Base-by-base conservation (phyloP, 192 early-diverging fungal species). In the Backusella luteola region DNA sequence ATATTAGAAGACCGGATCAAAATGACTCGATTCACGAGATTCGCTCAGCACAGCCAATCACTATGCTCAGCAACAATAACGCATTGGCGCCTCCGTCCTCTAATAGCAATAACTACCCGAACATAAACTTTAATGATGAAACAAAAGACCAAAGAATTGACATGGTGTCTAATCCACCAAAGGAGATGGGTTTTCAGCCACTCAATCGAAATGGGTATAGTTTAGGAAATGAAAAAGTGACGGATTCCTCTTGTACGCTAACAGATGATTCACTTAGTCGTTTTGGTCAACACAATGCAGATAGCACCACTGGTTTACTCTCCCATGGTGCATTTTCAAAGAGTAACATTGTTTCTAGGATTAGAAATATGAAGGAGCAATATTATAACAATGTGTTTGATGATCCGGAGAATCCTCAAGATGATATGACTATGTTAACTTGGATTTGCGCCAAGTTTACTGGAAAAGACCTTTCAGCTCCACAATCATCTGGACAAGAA, bases 401-500 rank as follows among this genome's bases (percentile, higher is more conserved):
- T 29, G 56, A 63, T 3, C 56, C 21, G 7, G 56, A 63, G 9
- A 29, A 29, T 12, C 3, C 12, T 29, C 23, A 63, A 29, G 56
- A 63, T 15, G 56, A 63, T 11, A 63, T 38, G 17, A 69, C 56
- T 2, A 63, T 63, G 56, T 5, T 63, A 29, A 29, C 56, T 63
- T 63, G 56, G 56, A 11, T 63, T 9, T 11, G 2, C 12, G 56
- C 68, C 34, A 63, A 63, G 8, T 8, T 63, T 26, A 23, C 21
- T 11, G 23, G 56, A 29, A 63, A 79, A 59, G 77, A 79, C 69
- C 32, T 29, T 12, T 63, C 56, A 29, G 3, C 56, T 29, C 26
- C 56, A 63, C 23, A 23, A 63, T 1, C 15, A 23, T 21, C 56
- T 1, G 59, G 90, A 69, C 68, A 44, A 32, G 36, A 71, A 44